phyloP scores from a whole-genome alignment of 2,329 filamentous ascomycete genomes.

The Elsinoe ampelina region DNA sequence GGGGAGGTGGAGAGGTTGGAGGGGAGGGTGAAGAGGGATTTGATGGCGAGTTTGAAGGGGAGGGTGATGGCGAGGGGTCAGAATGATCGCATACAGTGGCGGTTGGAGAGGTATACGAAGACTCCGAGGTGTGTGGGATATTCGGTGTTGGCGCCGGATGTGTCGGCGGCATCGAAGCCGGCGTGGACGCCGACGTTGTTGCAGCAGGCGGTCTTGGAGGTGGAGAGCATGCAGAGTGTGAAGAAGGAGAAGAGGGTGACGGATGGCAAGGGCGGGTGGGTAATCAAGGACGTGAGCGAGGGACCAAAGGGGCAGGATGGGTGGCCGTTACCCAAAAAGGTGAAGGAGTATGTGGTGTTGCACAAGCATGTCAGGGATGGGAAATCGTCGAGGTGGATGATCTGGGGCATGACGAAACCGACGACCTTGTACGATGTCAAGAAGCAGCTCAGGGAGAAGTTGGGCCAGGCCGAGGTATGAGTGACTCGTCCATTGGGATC shows the following conservation, averaged over 20 bases:
- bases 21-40: slow-evolving; percentile 18
- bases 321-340: slow-evolving; percentile 27
- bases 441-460: slow-evolving; percentile 18
- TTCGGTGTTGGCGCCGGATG: slow-evolving; percentile 24
- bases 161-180: slow-evolving; percentile 21
- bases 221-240: slow-evolving; percentile 16
- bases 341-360: slow-evolving; percentile 43
- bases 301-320: slow-evolving; percentile 26
- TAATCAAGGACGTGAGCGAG: slow-evolving; percentile 26
- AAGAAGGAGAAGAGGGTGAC: slow-evolving; percentile 21
- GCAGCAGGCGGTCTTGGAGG: slow-evolving; percentile 19
- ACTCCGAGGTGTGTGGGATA: slow-evolving; percentile 23
- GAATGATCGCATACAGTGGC: slow-evolving; percentile 25
- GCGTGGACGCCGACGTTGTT: slow-evolving; percentile 17
- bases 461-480: slow-evolving; percentile 2
- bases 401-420: slow-evolving; percentile 42
- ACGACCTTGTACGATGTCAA: slow-evolving; percentile 32
- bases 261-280: slow-evolving; percentile 19
- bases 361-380: slow-evolving; percentile 37
- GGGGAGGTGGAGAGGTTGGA: slow-evolving; percentile 27
- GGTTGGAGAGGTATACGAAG: slow-evolving; percentile 21
- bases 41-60: slow-evolving; percentile 24
- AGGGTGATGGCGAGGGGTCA: slow-evolving; percentile 29
- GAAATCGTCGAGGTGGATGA: slow-evolving; percentile 37
- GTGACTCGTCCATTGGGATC: not conserved